Conservation (phyloP, 768 basidiomycete genomes). For the Calocybe indica region DNA sequence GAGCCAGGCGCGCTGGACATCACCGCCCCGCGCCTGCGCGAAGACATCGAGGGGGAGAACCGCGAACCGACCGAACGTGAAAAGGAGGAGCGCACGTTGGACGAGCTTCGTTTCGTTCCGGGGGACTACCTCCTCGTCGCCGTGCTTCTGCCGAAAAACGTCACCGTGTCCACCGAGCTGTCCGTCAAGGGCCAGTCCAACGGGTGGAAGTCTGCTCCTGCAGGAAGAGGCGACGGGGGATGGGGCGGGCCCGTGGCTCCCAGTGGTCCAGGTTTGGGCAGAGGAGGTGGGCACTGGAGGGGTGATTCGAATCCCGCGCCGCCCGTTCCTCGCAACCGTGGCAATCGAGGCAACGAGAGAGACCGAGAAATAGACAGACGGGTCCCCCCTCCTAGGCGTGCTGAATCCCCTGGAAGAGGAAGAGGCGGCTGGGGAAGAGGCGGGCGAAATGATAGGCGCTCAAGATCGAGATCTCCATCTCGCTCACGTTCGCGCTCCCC, state of each 20-base stretch:
- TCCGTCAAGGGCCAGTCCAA: slow-evolving; percentile 43
- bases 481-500: slow-evolving; percentile 34
- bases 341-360: slow-evolving; percentile 24
- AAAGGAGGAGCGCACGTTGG: slow-evolving; percentile 65
- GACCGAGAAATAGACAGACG: slow-evolving; percentile 28
- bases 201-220: slow-evolving; percentile 17
- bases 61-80: slow-evolving; percentile 38
- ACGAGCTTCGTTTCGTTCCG: slow-evolving; percentile 74
- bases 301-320: slow-evolving; percentile 55
- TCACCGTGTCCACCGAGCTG: slow-evolving; percentile 43
- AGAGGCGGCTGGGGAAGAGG: slow-evolving; percentile 27
- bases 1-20: slow-evolving; percentile 61
- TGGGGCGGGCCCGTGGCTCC: slow-evolving; percentile 26
- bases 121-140: slow-evolving; percentile 75
- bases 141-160: slow-evolving; percentile 70
- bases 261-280: slow-evolving; percentile 22
- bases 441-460: slow-evolving; percentile 30
- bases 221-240: slow-evolving; percentile 16
- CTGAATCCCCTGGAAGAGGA: slow-evolving; percentile 31
- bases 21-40: slow-evolving; percentile 55
- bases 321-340: slow-evolving; percentile 33
- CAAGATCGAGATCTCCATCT: slow-evolving; percentile 32
- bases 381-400: slow-evolving; percentile 43
- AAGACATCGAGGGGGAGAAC: slow-evolving; percentile 34
- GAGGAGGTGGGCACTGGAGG: slow-evolving; percentile 72